Percentiles rank a stretch among this genome's conserved stretches.
These are phyloP conservation scores for Amanita muscaria DNA, from an alignment of 768 basidiomycete species.

Conservation along the genomic window DNA sequence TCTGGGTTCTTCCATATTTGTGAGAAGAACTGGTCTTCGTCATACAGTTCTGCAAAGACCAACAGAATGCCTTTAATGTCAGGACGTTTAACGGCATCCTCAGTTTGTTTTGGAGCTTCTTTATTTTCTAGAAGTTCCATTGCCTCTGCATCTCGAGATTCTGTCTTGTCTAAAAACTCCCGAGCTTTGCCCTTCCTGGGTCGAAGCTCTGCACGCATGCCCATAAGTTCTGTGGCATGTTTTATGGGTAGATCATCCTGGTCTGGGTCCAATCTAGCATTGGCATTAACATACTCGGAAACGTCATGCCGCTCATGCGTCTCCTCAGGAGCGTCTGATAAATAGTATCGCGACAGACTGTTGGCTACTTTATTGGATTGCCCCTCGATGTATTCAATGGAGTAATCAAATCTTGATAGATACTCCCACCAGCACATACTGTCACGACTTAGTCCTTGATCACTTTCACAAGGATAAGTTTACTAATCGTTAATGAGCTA, in stretches of 20 bases:
- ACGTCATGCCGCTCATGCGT: constrained; percentile 1
- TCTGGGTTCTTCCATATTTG: no score
- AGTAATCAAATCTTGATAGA: constrained; percentile 17
- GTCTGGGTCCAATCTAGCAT: constrained; percentile 14
- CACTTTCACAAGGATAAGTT: no score
- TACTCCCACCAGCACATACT: constrained; percentile 23
- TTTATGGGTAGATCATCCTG: constrained; percentile 4
- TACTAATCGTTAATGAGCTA: no score
- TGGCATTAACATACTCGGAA: constrained; percentile 12
- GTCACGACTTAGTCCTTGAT: no score
- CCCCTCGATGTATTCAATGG: constrained; percentile 18
- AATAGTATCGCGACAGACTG: constrained; percentile 21
- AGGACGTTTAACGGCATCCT: background rate
- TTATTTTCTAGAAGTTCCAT: no score
- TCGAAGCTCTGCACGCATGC: background rate
- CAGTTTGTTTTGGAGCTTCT: no score
- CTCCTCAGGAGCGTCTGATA: constrained; percentile 15
- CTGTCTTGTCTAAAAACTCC: no score
- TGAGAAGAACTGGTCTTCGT: no score
- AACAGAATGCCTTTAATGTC: background rate
- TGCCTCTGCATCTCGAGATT: no score
- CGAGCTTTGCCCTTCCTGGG: background rate
- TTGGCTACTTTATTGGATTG: constrained; percentile 21
- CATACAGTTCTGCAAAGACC: no score
- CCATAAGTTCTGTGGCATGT: background rate